Base-by-base conservation (phyloP, 352 stramenopile genomes). In the Globisporangium recalcitrans region DNA sequence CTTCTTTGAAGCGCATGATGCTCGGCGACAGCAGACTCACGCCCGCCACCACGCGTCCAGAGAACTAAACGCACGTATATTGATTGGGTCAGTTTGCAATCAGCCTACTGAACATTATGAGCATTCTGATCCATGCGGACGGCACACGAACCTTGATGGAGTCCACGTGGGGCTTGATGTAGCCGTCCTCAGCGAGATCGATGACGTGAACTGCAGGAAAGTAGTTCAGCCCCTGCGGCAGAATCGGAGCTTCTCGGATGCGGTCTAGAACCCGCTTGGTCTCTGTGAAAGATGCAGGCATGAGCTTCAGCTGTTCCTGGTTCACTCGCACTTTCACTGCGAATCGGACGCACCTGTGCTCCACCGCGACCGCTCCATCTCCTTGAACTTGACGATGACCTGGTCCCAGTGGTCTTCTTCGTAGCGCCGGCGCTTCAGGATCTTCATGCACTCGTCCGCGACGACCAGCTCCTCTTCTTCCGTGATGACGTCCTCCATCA, bases 381-480 rank as follows among this genome's bases (percentile, higher is more conserved):
- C 85, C 62, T 93, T 93, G 63, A 90, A 95, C 58, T 95, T 92
- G 71, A 95, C 63, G 60, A 95, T 95, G 31, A 86, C 82, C 36
- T 87, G 75, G 72, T 95, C 85, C 85, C 85, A 95, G 62, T 95
- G 85, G 51, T 88, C 74, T 42, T 85, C 73, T 40, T 95, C 83
- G 60, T 90, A 92, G 44, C 82, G 81, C n/a, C 85, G 76, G 34
- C 84, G 80, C 22, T 69, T 73, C n/a, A 95, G 69, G 29, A 90
- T 71, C 49, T 65, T 62, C 34, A 72, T 69, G 55, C 80, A 90
- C 68, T 95, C 85, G 48, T 95, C 81, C 8, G 84, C 76, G 46
- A 95, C 56, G 7, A 90, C 56, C 5, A 51, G 57, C 70, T 95
- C 85, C 55, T 95, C 83, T 27, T 93, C 77, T 42, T 87, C 70